phyloP scores from a whole-genome alignment of 164 flowering plant species.

The Stephania yunnanensis region DNA sequence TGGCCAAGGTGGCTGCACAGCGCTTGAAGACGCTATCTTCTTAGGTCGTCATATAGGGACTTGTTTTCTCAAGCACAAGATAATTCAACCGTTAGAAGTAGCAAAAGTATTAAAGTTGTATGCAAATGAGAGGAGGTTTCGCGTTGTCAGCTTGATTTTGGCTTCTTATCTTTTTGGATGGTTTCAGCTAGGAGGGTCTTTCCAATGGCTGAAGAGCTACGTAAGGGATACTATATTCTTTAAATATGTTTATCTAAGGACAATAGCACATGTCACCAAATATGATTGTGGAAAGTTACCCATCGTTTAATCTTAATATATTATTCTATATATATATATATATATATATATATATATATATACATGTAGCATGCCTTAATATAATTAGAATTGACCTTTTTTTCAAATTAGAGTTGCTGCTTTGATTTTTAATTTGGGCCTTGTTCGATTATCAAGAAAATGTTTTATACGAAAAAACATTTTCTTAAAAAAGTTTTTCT shows the following conservation, averaged over 20 bases:
- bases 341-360: too few species aligned
- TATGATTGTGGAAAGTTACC: constrained; percentile 10
- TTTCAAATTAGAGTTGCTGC: too few species aligned
- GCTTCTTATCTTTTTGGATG: constrained; percentile 16
- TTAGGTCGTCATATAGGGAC: constrained; percentile 16
- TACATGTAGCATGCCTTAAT: too few species aligned
- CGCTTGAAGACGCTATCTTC: constrained; percentile 24
- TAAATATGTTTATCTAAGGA: neutral
- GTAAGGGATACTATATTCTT: constrained; percentile 1
- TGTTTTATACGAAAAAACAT: too few species aligned
- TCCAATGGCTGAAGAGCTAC: constrained; percentile 10
- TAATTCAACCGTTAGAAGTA: neutral
- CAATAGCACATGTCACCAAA: neutral
- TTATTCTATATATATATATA: too few species aligned
- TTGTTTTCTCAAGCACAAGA: neutral
- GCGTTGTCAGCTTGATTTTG: constrained; percentile 9
- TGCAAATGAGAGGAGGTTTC: constrained; percentile 20
- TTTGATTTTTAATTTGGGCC: too few species aligned
- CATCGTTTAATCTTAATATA: neutral
- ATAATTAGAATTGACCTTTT: too few species aligned
- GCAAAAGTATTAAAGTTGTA: constrained; percentile 11
- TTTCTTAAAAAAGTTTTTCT: too few species aligned
- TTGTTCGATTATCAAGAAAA: too few species aligned
- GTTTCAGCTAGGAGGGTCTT: constrained; percentile 14
- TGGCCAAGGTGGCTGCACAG: constrained; percentile 24